Conservation (phyloP, 2,329 filamentous ascomycete genomes). For the Aspergillus nomiae region DNA sequence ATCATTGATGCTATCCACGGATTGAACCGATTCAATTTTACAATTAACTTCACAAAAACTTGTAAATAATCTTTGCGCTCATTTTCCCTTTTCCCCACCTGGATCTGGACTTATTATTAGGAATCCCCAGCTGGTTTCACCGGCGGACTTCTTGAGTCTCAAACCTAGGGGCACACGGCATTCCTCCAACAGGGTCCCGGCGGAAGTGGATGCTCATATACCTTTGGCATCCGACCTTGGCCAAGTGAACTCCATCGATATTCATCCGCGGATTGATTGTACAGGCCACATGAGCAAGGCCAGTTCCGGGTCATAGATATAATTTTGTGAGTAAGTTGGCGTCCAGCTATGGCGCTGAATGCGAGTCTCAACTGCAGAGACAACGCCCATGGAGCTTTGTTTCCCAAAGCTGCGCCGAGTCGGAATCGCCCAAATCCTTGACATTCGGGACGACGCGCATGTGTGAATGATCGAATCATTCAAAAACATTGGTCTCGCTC, state of each 20-base stretch:
- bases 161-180: neutral
- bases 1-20: neutral
- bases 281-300: neutral
- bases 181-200: neutral
- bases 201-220: neutral
- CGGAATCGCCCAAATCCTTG: neutral
- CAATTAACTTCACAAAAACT: neutral
- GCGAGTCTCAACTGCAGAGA: neutral
- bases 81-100: neutral
- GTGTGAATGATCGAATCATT: neutral
- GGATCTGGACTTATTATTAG: neutral
- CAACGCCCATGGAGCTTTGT: neutral
- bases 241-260: neutral
- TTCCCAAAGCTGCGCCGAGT: neutral
- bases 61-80: neutral
- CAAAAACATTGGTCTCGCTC: slow-evolving; percentile 16
- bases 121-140: neutral
- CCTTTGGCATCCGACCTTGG: neutral
- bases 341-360: neutral
- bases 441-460: neutral
- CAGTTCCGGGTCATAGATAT: neutral
- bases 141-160: neutral
- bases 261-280: neutral
- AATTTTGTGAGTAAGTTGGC: neutral
- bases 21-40: neutral